Evolutionary conservation across 768 basidiomycete species (phyloP).

Genomic region (Hebeloma cylindrosporum): DNA sequence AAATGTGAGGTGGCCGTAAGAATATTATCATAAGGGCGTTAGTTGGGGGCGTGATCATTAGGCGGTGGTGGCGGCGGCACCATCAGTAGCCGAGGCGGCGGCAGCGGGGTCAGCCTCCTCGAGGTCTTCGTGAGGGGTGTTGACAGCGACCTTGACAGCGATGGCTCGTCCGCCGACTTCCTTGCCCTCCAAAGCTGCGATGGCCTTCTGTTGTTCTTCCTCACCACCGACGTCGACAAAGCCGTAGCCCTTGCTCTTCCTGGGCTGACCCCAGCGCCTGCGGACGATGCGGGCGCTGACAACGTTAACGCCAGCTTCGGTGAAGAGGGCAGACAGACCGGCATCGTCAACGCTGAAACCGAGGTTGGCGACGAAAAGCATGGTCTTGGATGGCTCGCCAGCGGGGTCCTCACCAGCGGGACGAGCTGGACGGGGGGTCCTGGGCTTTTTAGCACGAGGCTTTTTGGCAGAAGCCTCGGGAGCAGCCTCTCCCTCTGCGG

Average conservation of each 20-base stretch:
- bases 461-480: conserved; percentile 45
- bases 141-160: conserved; percentile 95
- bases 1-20: conserved; percentile 21
- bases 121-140: conserved; percentile 66
- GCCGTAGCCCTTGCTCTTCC: conserved; percentile 94
- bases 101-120: conserved; percentile 32
- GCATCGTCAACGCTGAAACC: conserved; percentile 92
- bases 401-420: conserved; percentile 79
- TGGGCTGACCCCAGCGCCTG: conserved; percentile 77
- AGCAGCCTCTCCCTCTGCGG: conserved; percentile 37
- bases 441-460: conserved; percentile 57
- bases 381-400: conserved; percentile 86
- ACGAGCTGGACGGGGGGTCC: conserved; percentile 57
- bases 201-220: conserved; percentile 89
- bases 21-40: conserved; percentile 22
- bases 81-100: conserved; percentile 24
- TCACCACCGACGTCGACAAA: conserved; percentile 94
- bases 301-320: conserved; percentile 79
- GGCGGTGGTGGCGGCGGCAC: conserved; percentile 26
- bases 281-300: conserved; percentile 88
- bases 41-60: conserved; percentile 25
- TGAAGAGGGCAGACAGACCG: conserved; percentile 78
- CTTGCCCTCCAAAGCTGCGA: conserved; percentile 83
- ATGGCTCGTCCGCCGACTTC: conserved; percentile 83
- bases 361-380: conserved; percentile 97